Conservation (phyloP, 2,329 filamentous ascomycete species). For the Diaporthe velutina region DNA sequence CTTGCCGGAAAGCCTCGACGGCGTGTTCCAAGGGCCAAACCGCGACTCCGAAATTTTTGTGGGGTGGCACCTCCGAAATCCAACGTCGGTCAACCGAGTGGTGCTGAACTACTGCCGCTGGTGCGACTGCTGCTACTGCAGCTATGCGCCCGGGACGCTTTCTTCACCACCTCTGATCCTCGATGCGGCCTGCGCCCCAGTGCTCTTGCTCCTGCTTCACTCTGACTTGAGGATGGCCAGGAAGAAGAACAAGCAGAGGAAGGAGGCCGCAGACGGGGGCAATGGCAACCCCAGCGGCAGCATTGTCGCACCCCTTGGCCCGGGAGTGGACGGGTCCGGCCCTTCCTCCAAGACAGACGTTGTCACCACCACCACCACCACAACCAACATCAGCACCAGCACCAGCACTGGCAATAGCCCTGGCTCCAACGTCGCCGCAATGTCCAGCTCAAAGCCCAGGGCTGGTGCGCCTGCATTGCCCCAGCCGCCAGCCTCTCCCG, state of each 20-base stretch:
- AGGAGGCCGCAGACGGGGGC: constrained; percentile 45
- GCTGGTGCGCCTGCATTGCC: constrained; percentile 37
- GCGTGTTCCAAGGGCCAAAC: not conserved
- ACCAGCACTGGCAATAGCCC: constrained; percentile 16
- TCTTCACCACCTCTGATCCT: not conserved
- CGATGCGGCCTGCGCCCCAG: constrained; percentile 7
- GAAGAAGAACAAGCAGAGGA: constrained; percentile 59
- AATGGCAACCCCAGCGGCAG: constrained; percentile 36
- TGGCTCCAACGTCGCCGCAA: not conserved
- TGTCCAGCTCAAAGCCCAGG: constrained; percentile 41
- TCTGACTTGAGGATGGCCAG: constrained; percentile 54
- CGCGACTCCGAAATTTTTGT: constrained; percentile 27
- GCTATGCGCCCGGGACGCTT: constrained; percentile 6
- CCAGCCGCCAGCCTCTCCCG: constrained; percentile 57
- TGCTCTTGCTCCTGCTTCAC: not conserved
- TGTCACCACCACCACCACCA: not conserved
- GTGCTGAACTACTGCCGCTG: constrained; percentile 12
- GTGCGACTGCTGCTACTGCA: constrained; percentile 5
- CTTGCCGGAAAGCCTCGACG: constrained; percentile 13
- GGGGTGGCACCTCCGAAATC: not conserved
- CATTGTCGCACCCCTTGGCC: constrained; percentile 1
- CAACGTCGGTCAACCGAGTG: constrained; percentile 25
- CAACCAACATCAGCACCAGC: not conserved
- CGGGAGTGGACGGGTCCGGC: not conserved
- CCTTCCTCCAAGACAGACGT: constrained; percentile 1